phyloP scores from a whole-genome alignment of 257 asterid species.

The Solanum arcanum region DNA sequence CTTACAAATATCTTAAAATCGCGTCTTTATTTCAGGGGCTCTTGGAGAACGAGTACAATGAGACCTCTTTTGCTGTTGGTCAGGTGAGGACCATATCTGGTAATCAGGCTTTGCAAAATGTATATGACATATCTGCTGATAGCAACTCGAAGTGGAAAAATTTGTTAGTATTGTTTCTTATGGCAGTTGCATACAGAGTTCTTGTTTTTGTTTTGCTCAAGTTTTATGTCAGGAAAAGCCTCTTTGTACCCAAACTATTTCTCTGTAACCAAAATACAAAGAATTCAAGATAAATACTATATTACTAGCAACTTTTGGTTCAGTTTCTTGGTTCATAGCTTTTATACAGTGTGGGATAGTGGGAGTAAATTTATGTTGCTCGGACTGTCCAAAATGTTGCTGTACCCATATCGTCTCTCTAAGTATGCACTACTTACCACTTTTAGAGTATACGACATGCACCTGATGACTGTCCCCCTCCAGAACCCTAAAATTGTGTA shows the following conservation, averaged over 20 bases:
- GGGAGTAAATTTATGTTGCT: neutral
- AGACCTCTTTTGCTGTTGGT: conserved; percentile 77
- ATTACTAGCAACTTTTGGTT: neutral
- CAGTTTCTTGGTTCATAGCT: neutral
- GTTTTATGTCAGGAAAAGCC: conserved; percentile 38
- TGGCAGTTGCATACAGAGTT: conserved; percentile 68
- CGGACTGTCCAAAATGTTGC: neutral
- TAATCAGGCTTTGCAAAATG: conserved; percentile 63
- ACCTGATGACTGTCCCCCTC: neutral
- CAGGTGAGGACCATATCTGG: conserved; percentile 81
- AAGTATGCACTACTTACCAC: too few species aligned
- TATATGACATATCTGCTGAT: conserved; percentile 55
- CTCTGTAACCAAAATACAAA: conserved; percentile 32
- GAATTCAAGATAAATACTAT: conserved; percentile 26
- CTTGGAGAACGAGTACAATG: conserved; percentile 82
- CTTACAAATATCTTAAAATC: neutral
- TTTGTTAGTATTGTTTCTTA: conserved; percentile 49
- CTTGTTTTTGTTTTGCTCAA: conserved; percentile 51
- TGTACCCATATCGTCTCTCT: neutral
- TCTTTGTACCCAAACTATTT: conserved; percentile 22
- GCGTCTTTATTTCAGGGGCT: conserved; percentile 49
- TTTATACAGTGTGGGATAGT: neutral
- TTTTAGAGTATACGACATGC: neutral
- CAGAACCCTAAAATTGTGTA: neutral
- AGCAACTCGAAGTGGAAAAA: conserved; percentile 69